Percentiles rank a stretch among this genome's conserved stretches.
phyloP scores from a whole-genome alignment of 2,329 filamentous ascomycete genomes.

The Colletotrichum brevisporum region DNA sequence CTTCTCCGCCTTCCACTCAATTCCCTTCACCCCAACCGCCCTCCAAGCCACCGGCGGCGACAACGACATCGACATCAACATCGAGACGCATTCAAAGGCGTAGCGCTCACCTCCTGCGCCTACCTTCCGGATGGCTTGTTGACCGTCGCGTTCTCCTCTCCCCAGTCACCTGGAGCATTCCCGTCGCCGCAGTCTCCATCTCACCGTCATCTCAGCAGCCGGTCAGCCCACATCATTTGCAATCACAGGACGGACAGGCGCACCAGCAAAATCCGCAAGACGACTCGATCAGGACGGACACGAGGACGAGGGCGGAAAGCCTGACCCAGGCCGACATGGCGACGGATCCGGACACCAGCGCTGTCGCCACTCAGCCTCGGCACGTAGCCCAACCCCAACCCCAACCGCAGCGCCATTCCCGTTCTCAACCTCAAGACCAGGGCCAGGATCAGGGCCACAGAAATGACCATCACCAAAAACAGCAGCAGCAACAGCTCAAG shows the following conservation, averaged over 20 bases:
- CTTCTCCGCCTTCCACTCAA: neutral
- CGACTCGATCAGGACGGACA: constrained; percentile 15
- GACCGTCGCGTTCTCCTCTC: constrained; percentile 6
- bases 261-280: neutral
- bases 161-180: constrained; percentile 3
- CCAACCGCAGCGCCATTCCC: no score
- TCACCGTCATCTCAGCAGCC: neutral
- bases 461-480: neutral
- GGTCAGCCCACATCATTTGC: neutral
- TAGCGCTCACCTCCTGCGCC: neutral
- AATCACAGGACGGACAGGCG: neutral
- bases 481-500: constrained; percentile 28
- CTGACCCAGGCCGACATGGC: constrained; percentile 30
- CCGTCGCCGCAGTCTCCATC: neutral
- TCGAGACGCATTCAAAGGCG: neutral
- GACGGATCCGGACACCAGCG: constrained; percentile 20
- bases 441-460: constrained; percentile 1
- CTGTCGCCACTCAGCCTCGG: constrained; percentile 1
- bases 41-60: constrained; percentile 3
- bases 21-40: neutral
- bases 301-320: constrained; percentile 27
- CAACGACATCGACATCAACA: neutral
- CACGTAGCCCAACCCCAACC: neutral
- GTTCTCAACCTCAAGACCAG: no score
- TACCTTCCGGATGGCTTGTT: neutral